Percentiles rank a stretch among this genome's conserved stretches.
Evolutionary conservation across 441 rosid genomes (phyloP).

Genomic region (Euphorbia celastroides): DNA sequence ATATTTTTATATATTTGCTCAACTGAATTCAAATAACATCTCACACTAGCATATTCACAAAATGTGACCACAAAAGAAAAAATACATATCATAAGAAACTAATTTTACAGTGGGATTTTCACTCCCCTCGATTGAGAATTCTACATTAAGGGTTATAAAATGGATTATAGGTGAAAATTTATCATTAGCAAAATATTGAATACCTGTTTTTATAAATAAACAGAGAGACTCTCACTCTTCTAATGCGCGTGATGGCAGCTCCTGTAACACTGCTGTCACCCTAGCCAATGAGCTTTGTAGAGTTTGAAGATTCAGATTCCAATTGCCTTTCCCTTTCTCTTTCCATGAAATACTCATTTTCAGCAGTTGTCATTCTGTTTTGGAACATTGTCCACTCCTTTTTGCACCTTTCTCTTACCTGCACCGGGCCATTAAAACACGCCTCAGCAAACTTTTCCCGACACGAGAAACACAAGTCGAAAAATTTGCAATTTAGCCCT

Average conservation of each 20-base stretch:
- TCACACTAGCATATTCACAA: no score
- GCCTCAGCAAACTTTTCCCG: neutral
- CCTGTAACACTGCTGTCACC: neutral
- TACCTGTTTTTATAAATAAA: conserved; percentile 19
- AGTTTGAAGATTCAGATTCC: conserved; percentile 32
- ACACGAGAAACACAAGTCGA: neutral
- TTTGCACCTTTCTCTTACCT: conserved; percentile 92
- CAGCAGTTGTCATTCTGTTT: conserved; percentile 59
- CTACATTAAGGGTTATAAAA: conserved; percentile 10
- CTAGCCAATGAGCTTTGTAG: conserved; percentile 31
- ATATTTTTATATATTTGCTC: no score
- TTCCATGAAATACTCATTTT: conserved; percentile 43
- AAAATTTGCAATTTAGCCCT: neutral
- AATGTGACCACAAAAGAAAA: neutral
- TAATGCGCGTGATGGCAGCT: conserved; percentile 7
- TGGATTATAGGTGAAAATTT: conserved; percentile 5
- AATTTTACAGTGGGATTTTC: conserved; percentile 3
- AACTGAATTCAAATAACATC: no score
- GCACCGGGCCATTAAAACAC: conserved; percentile 10
- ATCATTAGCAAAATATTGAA: conserved; percentile 12
- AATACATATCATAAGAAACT: neutral
- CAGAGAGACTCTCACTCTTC: conserved; percentile 19
- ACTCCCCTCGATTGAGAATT: neutral
- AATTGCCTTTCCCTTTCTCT: conserved; percentile 30
- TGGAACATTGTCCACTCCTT: conserved; percentile 85